phyloP scores from a whole-genome alignment of 2,329 filamentous ascomycete species.

The Fusarium temperatum region DNA sequence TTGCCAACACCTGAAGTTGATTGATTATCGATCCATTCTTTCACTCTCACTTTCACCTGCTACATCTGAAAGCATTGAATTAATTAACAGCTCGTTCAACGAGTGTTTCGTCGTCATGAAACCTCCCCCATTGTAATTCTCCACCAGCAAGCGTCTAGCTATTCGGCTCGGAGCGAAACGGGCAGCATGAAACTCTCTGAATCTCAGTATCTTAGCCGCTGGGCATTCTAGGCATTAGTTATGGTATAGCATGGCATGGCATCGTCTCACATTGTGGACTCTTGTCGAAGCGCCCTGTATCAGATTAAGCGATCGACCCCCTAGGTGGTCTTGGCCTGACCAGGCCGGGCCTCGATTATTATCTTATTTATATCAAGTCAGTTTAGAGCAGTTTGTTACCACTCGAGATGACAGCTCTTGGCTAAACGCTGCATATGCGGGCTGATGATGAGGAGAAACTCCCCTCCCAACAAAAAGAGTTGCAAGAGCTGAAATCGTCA shows the following conservation, averaged over 20 bases:
- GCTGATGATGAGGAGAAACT: neutral
- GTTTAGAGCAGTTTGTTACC: neutral
- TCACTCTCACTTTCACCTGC: neutral
- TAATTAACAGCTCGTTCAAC: neutral
- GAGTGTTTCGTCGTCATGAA: constrained; percentile 13
- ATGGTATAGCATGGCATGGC: neutral
- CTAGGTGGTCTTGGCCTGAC: neutral
- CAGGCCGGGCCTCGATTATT: neutral
- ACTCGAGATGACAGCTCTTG: constrained; percentile 1
- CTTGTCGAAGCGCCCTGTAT: constrained; percentile 24
- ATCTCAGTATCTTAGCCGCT: constrained; percentile 17
- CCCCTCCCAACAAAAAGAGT: neutral
- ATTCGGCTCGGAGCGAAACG: neutral
- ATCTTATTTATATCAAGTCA: neutral
- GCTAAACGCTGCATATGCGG: neutral
- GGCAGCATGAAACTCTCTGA: neutral
- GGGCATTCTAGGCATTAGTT: neutral
- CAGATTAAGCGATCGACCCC: constrained; percentile 25
- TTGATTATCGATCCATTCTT: neutral
- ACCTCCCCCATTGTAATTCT: neutral
- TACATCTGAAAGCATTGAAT: constrained; percentile 3
- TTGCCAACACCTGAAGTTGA: neutral
- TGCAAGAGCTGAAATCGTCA: neutral
- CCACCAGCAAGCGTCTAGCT: neutral
- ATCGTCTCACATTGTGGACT: constrained; percentile 18